Base-by-base conservation (phyloP, 257 asterid genomes). In the Przewalskia tangutica region DNA sequence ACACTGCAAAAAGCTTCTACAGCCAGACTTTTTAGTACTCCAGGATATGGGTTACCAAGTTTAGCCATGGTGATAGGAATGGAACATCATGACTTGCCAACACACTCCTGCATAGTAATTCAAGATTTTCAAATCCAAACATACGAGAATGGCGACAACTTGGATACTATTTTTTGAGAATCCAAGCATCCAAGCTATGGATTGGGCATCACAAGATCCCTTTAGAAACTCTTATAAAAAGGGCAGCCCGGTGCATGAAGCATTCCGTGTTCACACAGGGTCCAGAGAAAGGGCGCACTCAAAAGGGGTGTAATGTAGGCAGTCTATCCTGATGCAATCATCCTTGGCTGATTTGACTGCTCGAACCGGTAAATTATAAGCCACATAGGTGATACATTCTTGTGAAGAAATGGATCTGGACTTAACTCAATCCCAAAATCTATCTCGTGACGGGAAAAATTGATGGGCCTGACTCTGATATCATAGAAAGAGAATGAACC, bases 11-110 rank as follows among this genome's bases (percentile, higher is more conserved):
- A 85, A 79, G 90, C 93, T 88, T 93, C 92, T 81, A 92, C 82
- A 53, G 94, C 93, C 86, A 91, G 84, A 87, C 81, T 90, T 86
- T 91, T 90, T 83, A 63, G 42, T 56, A 83, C 83, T 60, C 85
- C 88, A 4, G 93, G 91, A 80, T 95, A 93, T 20, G 97, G 90
- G 32, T 88, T 85, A 73, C 95, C 94, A 0, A 91, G 89, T 79
- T 80, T 83, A 18, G 83, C 84, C 7, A 78, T 64, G n/a, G 88
- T 85, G 66, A 93, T 82, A 0, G 89, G 86, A 84, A 92, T 78
- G 11, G 89, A 84, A 83, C 97, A 92, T 77, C 82, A 82, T 53
- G 84, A 84, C 83, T 88, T 86, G 40, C 94, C 95, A 9, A 90
- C 85, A 68, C 95, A 92, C 11, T 3, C 84, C 97, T 93, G 93